phyloP scores from a whole-genome alignment of 2,329 filamentous ascomycete species.

The Diaporthe vexans region DNA sequence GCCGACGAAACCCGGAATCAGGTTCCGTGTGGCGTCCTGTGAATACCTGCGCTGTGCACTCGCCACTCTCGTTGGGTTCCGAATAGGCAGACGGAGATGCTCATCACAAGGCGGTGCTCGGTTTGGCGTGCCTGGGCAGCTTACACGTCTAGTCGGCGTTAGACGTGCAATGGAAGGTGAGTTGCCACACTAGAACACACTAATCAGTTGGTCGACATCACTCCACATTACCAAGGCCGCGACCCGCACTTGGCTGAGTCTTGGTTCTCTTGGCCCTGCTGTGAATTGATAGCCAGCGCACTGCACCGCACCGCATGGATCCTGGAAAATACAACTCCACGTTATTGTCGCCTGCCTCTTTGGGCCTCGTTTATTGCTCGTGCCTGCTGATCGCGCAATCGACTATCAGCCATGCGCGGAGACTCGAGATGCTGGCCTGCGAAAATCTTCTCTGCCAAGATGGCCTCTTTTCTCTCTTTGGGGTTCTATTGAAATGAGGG shows the following conservation, averaged over 20 bases:
- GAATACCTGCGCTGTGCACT: not conserved
- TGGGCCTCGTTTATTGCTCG: conserved; percentile 8
- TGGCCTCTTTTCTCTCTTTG: not conserved
- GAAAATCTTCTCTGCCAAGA: conserved; percentile 14
- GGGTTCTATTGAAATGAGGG: not conserved
- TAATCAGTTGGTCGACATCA: conserved; percentile 29
- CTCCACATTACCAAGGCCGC: conserved; percentile 25
- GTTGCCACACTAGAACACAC: not conserved
- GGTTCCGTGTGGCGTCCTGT: not conserved
- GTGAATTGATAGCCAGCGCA: not conserved
- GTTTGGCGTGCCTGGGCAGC: conserved; percentile 1
- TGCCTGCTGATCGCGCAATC: conserved; percentile 27
- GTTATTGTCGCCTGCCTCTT: conserved; percentile 20
- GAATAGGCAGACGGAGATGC: not conserved
- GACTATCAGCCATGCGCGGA: conserved; percentile 26
- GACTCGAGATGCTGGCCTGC: not conserved
- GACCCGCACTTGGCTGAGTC: conserved; percentile 32
- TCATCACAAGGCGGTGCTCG: not conserved
- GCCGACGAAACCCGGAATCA: not conserved
- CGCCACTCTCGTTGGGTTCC: not conserved
- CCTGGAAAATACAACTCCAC: conserved; percentile 17
- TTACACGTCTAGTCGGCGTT: not conserved
- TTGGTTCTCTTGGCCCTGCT: conserved; percentile 28
- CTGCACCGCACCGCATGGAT: not conserved
- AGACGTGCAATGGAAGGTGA: conserved; percentile 20